Evolutionary conservation across 192 early-diverging fungal species (phyloP), one percentile per base, ranked within the genome.

Genomic region (Linnemannia schmuckeri): DNA sequence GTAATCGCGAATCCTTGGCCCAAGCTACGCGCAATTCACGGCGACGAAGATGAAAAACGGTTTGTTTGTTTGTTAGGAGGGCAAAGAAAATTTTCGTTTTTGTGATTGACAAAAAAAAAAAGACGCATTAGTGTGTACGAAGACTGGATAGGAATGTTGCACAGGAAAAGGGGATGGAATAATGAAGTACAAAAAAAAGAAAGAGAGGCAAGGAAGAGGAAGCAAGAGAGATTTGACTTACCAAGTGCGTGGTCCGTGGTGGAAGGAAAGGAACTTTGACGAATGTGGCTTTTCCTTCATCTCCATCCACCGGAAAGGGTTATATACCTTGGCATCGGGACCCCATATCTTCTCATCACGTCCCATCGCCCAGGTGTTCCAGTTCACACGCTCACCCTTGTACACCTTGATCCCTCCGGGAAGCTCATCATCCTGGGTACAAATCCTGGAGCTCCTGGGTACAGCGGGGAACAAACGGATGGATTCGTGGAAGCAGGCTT

Each of bases 391-490:
- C 9, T 91, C 88, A 13, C 94, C 94, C 54, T 90, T 91, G 27
- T 85, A 75, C 37, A 96, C 82, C 22, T 75, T 46, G 33, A 90
- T 91, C 17, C 94, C 94, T 76, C 94, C 93, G 4, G 95, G 95
- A 37, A 93, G 80, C 12, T 92, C 81, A 74, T 91, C 89, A 69
- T 96, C 94, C 30, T 92, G 68, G n/a, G 93, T 41, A n/a, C 91
- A 90, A 57, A 82, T 75, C 82, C 93, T 94, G 9, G 75, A n/a
- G 49, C 94, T 90, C 5, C 30, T 54, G 18, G 95, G 93, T 1
- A 96, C 94, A 22, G 90, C 83, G 24, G 95, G 95, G 82, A 93
- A 90, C 33, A 96, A 72, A 7, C 95, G 89, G 30, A 94, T 68
- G 6, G 91, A 83, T 83, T 96, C 95, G 55, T 85, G 70, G 71